A percentile compares a stretch with the other conserved stretches of the same genome.
Conservation (phyloP, 257 asterid genomes). For the Striga asiatica region DNA sequence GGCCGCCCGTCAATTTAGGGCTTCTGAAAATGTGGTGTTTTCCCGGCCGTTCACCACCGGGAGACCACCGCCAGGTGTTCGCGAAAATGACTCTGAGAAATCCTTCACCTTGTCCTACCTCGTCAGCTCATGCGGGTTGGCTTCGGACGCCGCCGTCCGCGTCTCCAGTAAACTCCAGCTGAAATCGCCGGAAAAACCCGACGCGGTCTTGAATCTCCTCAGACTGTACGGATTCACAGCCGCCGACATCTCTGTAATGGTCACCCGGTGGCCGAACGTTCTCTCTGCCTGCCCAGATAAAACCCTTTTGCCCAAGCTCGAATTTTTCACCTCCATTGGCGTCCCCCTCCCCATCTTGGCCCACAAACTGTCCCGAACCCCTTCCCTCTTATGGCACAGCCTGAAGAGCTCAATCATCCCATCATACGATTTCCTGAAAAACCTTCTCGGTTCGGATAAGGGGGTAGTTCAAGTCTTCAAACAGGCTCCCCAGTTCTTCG, state of each 20-base stretch:
- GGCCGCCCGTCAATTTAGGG: no score
- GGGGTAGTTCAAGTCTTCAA: background rate
- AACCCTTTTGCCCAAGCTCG: slow-evolving; percentile 21
- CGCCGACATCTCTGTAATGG: slow-evolving; percentile 7
- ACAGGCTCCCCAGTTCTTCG: background rate
- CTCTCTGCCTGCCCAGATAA: background rate
- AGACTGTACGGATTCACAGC: slow-evolving; percentile 13
- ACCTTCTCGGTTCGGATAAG: slow-evolving; percentile 2
- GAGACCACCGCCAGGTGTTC: background rate
- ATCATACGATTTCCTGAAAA: slow-evolving; percentile 7
- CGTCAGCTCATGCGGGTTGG: slow-evolving; percentile 14
- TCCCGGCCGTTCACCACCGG: background rate
- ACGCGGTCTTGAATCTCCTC: slow-evolving; percentile 14
- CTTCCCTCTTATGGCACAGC: slow-evolving; percentile 6
- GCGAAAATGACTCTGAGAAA: background rate
- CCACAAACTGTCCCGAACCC: background rate
- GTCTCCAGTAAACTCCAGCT: slow-evolving; percentile 5
- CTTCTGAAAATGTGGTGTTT: background rate
- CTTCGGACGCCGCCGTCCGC: slow-evolving; percentile 3
- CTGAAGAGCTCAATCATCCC: slow-evolving; percentile 10
- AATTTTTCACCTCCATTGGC: slow-evolving; percentile 20
- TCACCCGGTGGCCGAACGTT: no score
- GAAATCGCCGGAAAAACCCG: slow-evolving; percentile 14
- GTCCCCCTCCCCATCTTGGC: background rate
- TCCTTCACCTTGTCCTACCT: slow-evolving; percentile 15